Percentiles rank a stretch among this genome's conserved stretches.
Conservation (phyloP, 495 filamentous ascomycete species). For the Penicillium desertorum region DNA sequence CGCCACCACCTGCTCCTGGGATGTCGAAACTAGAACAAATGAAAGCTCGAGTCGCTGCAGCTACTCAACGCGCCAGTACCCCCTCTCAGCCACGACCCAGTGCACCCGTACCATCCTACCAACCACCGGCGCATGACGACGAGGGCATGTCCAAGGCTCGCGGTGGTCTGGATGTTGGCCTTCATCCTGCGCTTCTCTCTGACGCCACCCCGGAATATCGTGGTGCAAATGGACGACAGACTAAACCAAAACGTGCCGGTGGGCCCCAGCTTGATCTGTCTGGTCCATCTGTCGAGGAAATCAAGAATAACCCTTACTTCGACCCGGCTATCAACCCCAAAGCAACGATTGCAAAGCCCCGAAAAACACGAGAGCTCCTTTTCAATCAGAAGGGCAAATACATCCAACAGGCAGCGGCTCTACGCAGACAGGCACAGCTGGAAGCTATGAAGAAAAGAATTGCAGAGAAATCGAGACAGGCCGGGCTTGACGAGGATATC, state of each 20-base stretch:
- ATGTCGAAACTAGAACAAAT: constrained; percentile 62
- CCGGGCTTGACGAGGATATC: constrained; percentile 85
- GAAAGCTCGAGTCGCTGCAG: constrained; percentile 79
- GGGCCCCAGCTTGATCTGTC: constrained; percentile 68
- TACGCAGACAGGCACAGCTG: constrained; percentile 80
- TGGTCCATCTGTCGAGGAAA: constrained; percentile 66
- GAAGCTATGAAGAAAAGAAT: constrained; percentile 95
- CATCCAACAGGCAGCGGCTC: constrained; percentile 84
- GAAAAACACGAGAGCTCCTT: constrained; percentile 69
- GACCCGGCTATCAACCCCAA: constrained; percentile 70
- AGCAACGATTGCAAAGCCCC: constrained; percentile 58
- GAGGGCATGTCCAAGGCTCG: constrained; percentile 51
- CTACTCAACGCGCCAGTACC: constrained; percentile 60
- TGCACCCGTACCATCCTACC: constrained; percentile 40
- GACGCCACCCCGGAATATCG: constrained; percentile 66
- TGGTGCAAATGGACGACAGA: constrained; percentile 55
- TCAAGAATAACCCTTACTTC: constrained; percentile 79
- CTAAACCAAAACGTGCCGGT: constrained; percentile 59
- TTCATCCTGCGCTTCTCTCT: constrained; percentile 82
- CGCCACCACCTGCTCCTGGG: constrained; percentile 46
- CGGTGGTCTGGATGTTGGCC: constrained; percentile 83
- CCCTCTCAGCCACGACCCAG: constrained; percentile 39
- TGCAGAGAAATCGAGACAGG: constrained; percentile 77
- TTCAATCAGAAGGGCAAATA: constrained; percentile 99
- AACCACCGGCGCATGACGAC: constrained; percentile 48